Percentiles rank a stretch among this genome's conserved stretches.
phyloP scores from a whole-genome alignment of 192 early-diverging fungal genomes.

The Mortierella claussenii region DNA sequence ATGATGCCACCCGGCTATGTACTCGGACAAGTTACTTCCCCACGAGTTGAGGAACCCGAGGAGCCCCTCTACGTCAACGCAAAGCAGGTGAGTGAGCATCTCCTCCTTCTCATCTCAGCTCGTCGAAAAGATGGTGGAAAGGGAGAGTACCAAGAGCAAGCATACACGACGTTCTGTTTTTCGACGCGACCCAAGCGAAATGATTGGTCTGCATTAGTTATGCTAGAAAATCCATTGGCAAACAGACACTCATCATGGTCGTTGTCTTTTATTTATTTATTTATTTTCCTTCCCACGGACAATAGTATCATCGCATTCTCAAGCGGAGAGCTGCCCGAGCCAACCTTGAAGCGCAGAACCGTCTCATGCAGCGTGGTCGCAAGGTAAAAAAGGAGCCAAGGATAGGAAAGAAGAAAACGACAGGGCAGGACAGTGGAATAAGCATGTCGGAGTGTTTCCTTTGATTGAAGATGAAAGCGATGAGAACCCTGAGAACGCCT shows the following conservation, averaged over 20 bases:
- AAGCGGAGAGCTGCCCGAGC: slow-evolving; percentile 92
- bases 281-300: neutral
- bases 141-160: neutral
- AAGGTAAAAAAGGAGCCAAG: slow-evolving; percentile 29
- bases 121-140: neutral
- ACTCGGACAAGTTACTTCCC: slow-evolving; percentile 31
- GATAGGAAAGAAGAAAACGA: neutral
- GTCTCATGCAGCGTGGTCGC: slow-evolving; percentile 67
- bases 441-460: no score
- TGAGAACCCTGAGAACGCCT: neutral
- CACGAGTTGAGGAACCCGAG: slow-evolving; percentile 35
- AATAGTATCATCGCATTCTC: slow-evolving; percentile 92
- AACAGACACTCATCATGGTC: neutral
- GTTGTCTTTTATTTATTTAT: neutral
- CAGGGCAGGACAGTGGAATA: no score
- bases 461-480: neutral
- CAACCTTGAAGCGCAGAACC: slow-evolving; percentile 81
- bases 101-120: neutral
- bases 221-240: slow-evolving; percentile 3
- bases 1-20: slow-evolving; percentile 47
- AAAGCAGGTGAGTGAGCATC: slow-evolving; percentile 27
- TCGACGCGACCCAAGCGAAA: slow-evolving; percentile 15
- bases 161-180: neutral
- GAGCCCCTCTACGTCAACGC: slow-evolving; percentile 53
- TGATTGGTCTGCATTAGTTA: slow-evolving; percentile 24